Evolutionary conservation across 1,284 basidiomycete species (phyloP).

Genomic region (Marasmius fiardii): DNA sequence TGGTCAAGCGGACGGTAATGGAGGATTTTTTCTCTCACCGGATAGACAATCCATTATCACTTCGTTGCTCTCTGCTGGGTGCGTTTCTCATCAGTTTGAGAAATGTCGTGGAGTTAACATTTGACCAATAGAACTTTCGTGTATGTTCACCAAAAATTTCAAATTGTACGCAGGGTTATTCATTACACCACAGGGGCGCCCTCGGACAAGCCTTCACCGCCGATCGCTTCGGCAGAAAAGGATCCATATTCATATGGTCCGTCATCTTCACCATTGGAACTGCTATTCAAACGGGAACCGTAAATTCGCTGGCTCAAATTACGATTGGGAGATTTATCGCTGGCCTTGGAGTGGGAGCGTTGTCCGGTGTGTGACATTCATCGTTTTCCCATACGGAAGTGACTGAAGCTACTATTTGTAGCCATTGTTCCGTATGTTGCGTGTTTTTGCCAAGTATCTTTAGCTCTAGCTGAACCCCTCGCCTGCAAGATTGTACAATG

Average conservation of each 20-base stretch:
- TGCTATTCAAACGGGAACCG: conserved; percentile 67
- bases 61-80: conserved; percentile 77
- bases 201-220: conserved; percentile 74
- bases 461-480: conserved; percentile 1
- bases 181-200: conserved; percentile 49
- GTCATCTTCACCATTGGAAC: conserved; percentile 70
- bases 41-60: conserved; percentile 71
- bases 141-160: conserved; percentile 29
- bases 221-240: conserved; percentile 67
- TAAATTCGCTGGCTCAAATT: conserved; percentile 59
- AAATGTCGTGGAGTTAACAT: neutral
- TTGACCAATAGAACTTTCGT: conserved; percentile 54
- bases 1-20: conserved; percentile 50
- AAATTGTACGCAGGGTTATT: neutral
- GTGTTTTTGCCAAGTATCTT: neutral
- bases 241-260: conserved; percentile 78
- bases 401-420: conserved; percentile 19
- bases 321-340: conserved; percentile 69
- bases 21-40: conserved; percentile 51
- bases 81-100: conserved; percentile 1
- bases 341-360: conserved; percentile 74
- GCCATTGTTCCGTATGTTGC: conserved; percentile 63
- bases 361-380: conserved; percentile 48
- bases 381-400: conserved; percentile 1
- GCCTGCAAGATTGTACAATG: conserved; percentile 56